Evolutionary conservation across 1,284 basidiomycete genomes (phyloP), one percentile per base, ranked within the genome.

Genomic region (Marasmius fiardii): DNA sequence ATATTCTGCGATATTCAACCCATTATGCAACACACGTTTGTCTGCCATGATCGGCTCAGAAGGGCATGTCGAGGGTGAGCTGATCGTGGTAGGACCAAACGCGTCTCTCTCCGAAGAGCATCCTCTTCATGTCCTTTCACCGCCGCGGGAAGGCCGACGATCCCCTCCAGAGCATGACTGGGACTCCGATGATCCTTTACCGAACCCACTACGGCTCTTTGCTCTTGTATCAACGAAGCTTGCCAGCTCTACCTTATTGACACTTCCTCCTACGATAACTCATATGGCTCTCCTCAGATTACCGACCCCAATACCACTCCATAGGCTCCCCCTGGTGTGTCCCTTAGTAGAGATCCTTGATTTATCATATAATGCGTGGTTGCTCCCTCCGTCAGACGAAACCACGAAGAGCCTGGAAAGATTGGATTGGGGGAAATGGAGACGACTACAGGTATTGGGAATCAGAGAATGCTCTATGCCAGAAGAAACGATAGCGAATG

Each of bases 281-380:
- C 74, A 73, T 33, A 68, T 81, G 24, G 73, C 74, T 5, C 69
- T 82, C 12, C 55, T 82, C 50, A 64, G 69, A 33, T 62, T 83
- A 10, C 68, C 74, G 0, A 58, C 67, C 7, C 67, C 69, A 0
- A 66, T 82, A 20, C 72, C 80, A 2, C 61, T 90, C 16, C 76
- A 83, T 59, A 74, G 82, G 54, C 67, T 90, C 23, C 80, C 85
- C 1, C 68, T 67, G 6, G 65, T 80, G n/a, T 88, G 84, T 62
- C 87, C 87, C 0, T 65, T 85, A 21, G 67, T 90, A n/a, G 71
- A 77, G 31, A 63, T 83, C 21, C 67, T 90, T 39, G 87, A 90
- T 64, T 66, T 90, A 24, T 89, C 87, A 0, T 86, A 79, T 64
- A 90, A 89, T 60, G 53, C 58, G 1, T 90, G 88, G 87, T 68